Conservation (phyloP, 495 filamentous ascomycete species). For the Usnea hakonensis region DNA sequence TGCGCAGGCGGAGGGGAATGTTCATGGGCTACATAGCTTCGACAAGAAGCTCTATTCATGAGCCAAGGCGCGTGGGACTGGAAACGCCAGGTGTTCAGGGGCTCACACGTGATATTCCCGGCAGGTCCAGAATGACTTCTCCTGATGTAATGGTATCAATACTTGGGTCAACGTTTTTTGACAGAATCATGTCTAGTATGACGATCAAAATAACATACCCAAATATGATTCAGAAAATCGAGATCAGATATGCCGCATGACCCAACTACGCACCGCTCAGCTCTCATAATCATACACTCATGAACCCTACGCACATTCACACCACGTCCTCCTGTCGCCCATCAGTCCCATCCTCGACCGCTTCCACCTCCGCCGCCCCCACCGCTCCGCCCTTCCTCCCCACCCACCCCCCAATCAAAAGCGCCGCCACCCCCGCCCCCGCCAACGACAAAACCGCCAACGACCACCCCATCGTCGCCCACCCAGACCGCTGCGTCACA, state of each 20-base stretch:
- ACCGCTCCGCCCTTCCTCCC: slow-evolving; percentile 7
- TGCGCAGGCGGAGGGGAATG: slow-evolving; percentile 89
- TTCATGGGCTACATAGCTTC: slow-evolving; percentile 93
- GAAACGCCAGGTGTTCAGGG: neutral
- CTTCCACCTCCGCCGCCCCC: neutral
- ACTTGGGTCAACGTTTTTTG: neutral
- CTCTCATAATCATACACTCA: neutral
- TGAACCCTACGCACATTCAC: neutral
- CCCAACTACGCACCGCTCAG: neutral
- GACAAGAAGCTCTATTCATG: slow-evolving; percentile 99
- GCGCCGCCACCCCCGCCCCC: slow-evolving; percentile 6
- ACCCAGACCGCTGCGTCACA: slow-evolving; percentile 31
- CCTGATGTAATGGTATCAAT: neutral
- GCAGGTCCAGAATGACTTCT: neutral
- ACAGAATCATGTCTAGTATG: neutral
- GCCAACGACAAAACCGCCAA: slow-evolving; percentile 26
- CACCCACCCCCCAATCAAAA: slow-evolving; percentile 19
- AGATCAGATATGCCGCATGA: neutral
- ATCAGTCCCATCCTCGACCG: neutral
- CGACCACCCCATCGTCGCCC: slow-evolving; percentile 35
- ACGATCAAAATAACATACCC: neutral
- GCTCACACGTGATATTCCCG: neutral
- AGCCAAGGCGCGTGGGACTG: neutral
- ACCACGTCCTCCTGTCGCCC: neutral
- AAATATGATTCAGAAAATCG: neutral